These are phyloP conservation scores for Scleroderma bovista DNA, from an alignment of 768 basidiomycete genomes.

Conservation along the genomic window DNA sequence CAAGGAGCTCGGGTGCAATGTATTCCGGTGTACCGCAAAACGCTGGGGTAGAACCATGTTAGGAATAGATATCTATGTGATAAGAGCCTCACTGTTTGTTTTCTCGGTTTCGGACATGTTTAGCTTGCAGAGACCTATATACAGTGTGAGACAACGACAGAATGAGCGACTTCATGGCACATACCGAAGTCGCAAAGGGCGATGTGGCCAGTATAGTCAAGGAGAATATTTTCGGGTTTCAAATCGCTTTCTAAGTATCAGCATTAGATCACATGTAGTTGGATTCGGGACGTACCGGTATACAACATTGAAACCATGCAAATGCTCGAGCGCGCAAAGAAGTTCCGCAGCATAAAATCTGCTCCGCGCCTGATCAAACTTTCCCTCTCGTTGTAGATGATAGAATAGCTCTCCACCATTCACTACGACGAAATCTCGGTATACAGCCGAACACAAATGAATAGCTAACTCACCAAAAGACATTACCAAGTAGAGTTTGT, in stretches of 20 bases:
- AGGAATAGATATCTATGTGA: background rate
- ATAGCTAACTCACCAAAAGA: constrained; percentile 66
- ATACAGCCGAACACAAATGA: background rate
- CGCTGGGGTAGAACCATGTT: constrained; percentile 38
- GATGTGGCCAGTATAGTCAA: constrained; percentile 98
- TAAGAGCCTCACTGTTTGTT: constrained; percentile 75
- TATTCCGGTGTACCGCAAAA: constrained; percentile 99
- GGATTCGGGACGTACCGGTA: constrained; percentile 61
- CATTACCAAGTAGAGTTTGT: constrained; percentile 96
- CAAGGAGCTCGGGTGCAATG: constrained; percentile 94
- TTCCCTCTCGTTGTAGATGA: constrained; percentile 93
- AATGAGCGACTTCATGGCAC: constrained; percentile 1
- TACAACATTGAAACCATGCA: constrained; percentile 97
- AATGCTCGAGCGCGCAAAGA: constrained; percentile 88
- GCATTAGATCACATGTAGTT: background rate
- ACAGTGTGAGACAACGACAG: constrained; percentile 2
- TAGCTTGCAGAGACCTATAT: constrained; percentile 75
- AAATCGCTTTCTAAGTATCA: constrained; percentile 57
- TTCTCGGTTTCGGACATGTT: constrained; percentile 99
- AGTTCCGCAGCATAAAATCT: constrained; percentile 99
- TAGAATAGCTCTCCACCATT: constrained; percentile 99
- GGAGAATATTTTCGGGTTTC: constrained; percentile 96
- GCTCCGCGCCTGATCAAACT: constrained; percentile 90
- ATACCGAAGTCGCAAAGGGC: constrained; percentile 93
- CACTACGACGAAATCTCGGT: constrained; percentile 39